Evolutionary conservation across 371 early-diverging fungal species (phyloP).

Genomic region (Apophysomyces trapeziformis): DNA sequence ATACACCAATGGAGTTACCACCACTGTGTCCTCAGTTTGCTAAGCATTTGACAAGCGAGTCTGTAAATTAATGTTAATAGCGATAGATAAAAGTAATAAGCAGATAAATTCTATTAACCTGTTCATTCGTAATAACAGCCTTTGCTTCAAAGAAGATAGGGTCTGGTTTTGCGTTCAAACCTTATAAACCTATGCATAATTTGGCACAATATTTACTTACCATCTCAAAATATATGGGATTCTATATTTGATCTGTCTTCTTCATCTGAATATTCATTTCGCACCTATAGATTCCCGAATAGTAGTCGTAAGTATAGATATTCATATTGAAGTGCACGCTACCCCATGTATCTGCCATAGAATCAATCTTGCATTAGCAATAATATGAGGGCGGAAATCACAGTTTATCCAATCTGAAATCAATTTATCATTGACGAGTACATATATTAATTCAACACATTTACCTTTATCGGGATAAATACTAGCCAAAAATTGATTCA

Average conservation of each 20-base stretch:
- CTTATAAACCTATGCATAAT: not conserved
- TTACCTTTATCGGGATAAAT: not conserved
- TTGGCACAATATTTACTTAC: not conserved
- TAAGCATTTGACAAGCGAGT: not conserved
- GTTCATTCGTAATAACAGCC: not conserved
- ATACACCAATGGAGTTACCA: not conserved
- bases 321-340: not conserved
- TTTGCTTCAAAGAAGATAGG: not conserved
- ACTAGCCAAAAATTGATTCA: not conserved
- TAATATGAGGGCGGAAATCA: not conserved
- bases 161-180: constrained; percentile 2
- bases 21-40: not conserved
- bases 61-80: not conserved
- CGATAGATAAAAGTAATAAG: not conserved
- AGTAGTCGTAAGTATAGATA: not conserved
- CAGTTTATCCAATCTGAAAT: not conserved
- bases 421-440: not conserved
- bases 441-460: not conserved
- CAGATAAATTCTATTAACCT: not conserved
- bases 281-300: not conserved
- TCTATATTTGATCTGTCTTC: not conserved
- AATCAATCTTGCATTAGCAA: constrained; percentile 6
- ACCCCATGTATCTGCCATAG: not conserved
- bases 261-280: not conserved
- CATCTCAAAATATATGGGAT: not conserved